Conservation (phyloP, 2,329 filamentous ascomycete species). For the Phymatotrichopsis omnivora region DNA sequence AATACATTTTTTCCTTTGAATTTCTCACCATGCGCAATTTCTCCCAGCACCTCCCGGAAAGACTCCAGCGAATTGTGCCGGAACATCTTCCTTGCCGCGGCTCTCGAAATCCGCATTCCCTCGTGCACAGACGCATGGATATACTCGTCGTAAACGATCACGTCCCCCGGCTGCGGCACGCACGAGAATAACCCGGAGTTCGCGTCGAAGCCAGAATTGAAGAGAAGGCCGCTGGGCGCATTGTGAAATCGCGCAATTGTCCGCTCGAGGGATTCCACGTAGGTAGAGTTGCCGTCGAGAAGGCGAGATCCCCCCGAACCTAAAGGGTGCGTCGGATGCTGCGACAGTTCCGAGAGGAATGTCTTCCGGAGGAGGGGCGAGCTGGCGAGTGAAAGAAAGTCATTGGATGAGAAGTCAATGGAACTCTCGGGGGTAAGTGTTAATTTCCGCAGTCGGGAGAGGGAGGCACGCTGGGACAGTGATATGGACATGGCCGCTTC, state of each 20-base stretch:
- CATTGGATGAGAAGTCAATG: constrained; percentile 55
- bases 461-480: constrained; percentile 14
- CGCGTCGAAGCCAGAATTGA: constrained; percentile 55
- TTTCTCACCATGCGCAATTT: constrained; percentile 34
- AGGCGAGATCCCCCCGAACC: constrained; percentile 47
- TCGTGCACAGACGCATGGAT: constrained; percentile 72
- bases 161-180: constrained; percentile 50
- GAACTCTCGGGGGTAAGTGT: constrained; percentile 11
- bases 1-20: constrained; percentile 48
- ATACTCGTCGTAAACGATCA: constrained; percentile 61
- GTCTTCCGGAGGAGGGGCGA: constrained; percentile 33
- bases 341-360: constrained; percentile 29
- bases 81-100: constrained; percentile 43
- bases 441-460: constrained; percentile 19
- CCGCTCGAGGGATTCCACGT: constrained; percentile 41
- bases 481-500: too few relatives aligned
- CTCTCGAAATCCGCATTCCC: constrained; percentile 58
- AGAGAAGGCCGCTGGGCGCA: constrained; percentile 42
- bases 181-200: constrained; percentile 54
- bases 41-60: constrained; percentile 32
- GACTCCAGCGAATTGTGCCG: constrained; percentile 45
- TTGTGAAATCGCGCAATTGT: constrained; percentile 43
- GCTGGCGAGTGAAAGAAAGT: constrained; percentile 50
- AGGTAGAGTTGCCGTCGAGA: constrained; percentile 43
- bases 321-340: constrained; percentile 29